Conservation (phyloP, 2,329 filamentous ascomycete genomes). For the Fusarium avenaceum region DNA sequence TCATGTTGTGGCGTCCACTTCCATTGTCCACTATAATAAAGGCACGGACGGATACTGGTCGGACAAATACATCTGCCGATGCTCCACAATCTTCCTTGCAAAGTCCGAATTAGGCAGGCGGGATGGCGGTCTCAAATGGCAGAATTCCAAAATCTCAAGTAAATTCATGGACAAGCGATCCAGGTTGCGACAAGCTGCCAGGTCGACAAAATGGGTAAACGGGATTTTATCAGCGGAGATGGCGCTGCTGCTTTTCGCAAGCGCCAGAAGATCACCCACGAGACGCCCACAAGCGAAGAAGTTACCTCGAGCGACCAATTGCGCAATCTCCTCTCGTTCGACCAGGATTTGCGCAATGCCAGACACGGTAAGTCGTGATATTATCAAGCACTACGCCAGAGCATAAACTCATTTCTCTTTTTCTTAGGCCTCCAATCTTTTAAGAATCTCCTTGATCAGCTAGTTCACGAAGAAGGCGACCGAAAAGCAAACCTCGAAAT, state of each 20-base stretch:
- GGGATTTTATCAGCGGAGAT: conserved; percentile 57
- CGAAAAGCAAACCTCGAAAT: conserved; percentile 65
- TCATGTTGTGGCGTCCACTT: not conserved
- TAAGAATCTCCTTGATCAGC: conserved; percentile 78
- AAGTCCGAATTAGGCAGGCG: conserved; percentile 43
- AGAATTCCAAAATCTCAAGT: conserved; percentile 56
- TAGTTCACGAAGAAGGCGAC: conserved; percentile 65
- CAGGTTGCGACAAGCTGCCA: conserved; percentile 39
- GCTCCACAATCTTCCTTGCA: conserved; percentile 11
- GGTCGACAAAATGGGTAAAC: conserved; percentile 60
- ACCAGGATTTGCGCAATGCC: conserved; percentile 76
- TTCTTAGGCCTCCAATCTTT: conserved; percentile 73
- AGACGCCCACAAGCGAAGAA: conserved; percentile 71
- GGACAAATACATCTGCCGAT: conserved; percentile 36
- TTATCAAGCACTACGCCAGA: not conserved
- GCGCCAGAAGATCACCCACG: conserved; percentile 68
- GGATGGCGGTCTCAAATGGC: conserved; percentile 52
- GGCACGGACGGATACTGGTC: not conserved
- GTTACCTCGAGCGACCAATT: conserved; percentile 76
- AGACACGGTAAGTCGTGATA: conserved; percentile 68
- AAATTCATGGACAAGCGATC: conserved; percentile 36
- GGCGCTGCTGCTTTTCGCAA: conserved; percentile 62
- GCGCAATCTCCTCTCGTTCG: conserved; percentile 75
- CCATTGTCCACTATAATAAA: no score
- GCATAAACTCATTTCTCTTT: not conserved